These are phyloP conservation scores for Schoenoplectus triqueter DNA, from an alignment of 202 grass and related monocot genomes.

Conservation along the genomic window DNA sequence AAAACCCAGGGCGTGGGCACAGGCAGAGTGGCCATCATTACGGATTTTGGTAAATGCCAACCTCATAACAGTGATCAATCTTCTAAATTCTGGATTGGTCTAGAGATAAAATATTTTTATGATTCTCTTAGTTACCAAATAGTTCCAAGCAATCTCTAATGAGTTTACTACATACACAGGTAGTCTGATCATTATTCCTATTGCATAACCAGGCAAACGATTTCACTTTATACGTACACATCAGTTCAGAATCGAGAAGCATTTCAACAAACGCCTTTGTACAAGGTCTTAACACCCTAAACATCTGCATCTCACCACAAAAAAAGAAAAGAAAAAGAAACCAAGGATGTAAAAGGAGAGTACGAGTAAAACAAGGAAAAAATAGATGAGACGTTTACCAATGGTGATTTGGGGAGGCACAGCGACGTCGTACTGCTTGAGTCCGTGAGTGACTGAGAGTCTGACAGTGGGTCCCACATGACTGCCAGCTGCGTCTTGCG, in stretches of 20 bases:
- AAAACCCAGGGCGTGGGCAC: too few species aligned
- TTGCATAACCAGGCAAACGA: neutral
- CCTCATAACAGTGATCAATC: neutral
- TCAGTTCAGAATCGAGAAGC: neutral
- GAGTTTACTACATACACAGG: neutral
- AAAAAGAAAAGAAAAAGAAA: neutral
- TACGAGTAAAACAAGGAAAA: neutral
- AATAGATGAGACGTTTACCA: constrained; percentile 24
- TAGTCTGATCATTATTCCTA: neutral
- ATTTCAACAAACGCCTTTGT: constrained; percentile 28
- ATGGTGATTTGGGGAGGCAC: constrained; percentile 39
- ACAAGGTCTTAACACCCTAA: neutral
- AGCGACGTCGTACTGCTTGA: constrained; percentile 39
- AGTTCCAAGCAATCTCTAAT: neutral
- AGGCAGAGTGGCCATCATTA: too few species aligned
- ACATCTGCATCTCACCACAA: neutral
- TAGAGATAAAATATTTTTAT: neutral
- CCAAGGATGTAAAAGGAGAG: neutral
- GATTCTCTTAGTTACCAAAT: neutral
- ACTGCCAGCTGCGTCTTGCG: neutral
- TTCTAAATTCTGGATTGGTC: neutral
- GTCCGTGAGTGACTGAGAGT: constrained; percentile 39
- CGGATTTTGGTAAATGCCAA: neutral
- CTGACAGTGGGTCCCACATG: constrained; percentile 17
- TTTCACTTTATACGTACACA: neutral